phyloP scores from a whole-genome alignment of 2,329 filamentous ascomycete species.

The Aspergillus alliaceus region DNA sequence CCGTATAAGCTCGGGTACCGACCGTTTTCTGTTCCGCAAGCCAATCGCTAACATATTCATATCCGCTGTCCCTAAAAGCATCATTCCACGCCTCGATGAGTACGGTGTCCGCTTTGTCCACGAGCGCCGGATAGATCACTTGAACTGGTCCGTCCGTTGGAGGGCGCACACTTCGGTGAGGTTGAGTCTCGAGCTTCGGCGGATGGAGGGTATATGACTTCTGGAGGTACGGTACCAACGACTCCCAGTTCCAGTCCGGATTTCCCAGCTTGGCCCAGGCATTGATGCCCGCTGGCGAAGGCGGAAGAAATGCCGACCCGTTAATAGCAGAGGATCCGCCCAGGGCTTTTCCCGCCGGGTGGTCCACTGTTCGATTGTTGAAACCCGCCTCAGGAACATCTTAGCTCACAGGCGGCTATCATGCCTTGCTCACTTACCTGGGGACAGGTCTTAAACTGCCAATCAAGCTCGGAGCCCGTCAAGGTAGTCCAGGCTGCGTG shows the following conservation, averaged over 20 bases:
- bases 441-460: conserved; percentile 24
- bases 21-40: not conserved
- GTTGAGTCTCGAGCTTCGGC: no score
- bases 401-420: not conserved
- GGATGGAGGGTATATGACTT: conserved; percentile 40
- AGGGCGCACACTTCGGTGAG: no score
- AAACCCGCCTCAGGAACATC: conserved; percentile 23
- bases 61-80: not conserved
- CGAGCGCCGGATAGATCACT: not conserved
- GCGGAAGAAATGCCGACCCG: conserved; percentile 30
- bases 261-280: conserved; percentile 49
- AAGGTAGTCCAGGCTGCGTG: conserved; percentile 20
- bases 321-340: conserved; percentile 52
- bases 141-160: not conserved
- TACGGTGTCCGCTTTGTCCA: not conserved
- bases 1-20: not conserved
- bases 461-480: conserved; percentile 26
- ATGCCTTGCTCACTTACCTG: conserved; percentile 14
- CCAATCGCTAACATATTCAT: not conserved
- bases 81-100: not conserved
- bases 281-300: conserved; percentile 41
- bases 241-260: conserved; percentile 45
- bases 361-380: conserved; percentile 40
- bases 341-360: conserved; percentile 50
- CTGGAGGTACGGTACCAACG: conserved; percentile 51